Conservation (phyloP, 257 asterid genomes). For the Primulina huaijiensis region DNA sequence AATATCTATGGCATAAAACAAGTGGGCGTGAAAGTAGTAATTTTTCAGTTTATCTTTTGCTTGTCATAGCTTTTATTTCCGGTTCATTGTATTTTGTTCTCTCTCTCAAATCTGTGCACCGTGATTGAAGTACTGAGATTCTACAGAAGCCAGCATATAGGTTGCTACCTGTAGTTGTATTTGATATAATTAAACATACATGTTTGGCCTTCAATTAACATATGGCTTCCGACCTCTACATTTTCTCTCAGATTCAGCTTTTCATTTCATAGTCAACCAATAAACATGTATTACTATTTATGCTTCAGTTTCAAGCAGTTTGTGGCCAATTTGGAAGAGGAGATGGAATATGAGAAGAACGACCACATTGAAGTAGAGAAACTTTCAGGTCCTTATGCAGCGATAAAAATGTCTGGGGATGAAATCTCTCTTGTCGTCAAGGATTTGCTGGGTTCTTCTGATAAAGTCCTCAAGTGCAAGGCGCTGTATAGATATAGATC, state of each 20-base stretch:
- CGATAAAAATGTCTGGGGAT: conserved; percentile 34
- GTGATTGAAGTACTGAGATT: conserved; percentile 8
- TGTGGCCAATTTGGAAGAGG: conserved; percentile 68
- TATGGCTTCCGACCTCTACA: neutral
- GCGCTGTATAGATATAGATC: conserved; percentile 62
- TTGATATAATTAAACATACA: neutral
- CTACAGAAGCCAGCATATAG: conserved; percentile 3
- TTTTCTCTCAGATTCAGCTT: conserved; percentile 9
- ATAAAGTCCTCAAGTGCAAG: conserved; percentile 44
- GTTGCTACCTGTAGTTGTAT: conserved; percentile 12
- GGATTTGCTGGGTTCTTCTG: conserved; percentile 66
- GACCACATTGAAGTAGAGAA: conserved; percentile 37
- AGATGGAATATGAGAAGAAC: conserved; percentile 41
- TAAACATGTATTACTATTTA: conserved; percentile 22
- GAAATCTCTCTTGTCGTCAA: conserved; percentile 58
- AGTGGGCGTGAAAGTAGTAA: too few relatives aligned
- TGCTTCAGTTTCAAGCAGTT: conserved; percentile 72
- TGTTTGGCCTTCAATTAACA: conserved; percentile 3
- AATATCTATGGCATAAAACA: neutral
- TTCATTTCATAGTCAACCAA: conserved; percentile 13
- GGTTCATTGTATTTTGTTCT: neutral
- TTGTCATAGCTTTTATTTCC: neutral
- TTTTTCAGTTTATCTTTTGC: neutral
- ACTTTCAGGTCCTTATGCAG: conserved; percentile 33
- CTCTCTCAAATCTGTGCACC: neutral